A percentile compares a stretch with the other conserved stretches of the same genome.
Conservation (phyloP, 768 basidiomycete species). For the Boletellus sp. region DNA sequence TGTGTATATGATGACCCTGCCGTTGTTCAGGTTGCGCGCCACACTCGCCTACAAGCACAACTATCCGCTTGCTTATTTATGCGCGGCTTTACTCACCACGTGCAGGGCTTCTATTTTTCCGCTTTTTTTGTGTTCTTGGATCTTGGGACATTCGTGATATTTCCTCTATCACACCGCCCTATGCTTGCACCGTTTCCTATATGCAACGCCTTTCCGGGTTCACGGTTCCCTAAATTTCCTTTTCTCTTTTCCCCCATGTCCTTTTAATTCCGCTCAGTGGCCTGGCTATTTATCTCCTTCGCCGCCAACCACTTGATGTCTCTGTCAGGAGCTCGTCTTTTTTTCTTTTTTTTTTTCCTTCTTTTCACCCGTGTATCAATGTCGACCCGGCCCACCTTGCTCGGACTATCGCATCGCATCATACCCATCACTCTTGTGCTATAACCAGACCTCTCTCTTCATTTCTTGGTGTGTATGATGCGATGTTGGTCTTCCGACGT, state of each 20-base stretch:
- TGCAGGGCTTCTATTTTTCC: constrained; percentile 28
- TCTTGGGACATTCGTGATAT: constrained; percentile 35
- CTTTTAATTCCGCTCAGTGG: constrained; percentile 26
- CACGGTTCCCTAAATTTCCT: constrained; percentile 21
- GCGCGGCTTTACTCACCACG: constrained; percentile 21
- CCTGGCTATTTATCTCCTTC: constrained; percentile 18
- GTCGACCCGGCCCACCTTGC: constrained; percentile 25
- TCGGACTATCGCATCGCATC: constrained; percentile 34
- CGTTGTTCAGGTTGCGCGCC: constrained; percentile 25
- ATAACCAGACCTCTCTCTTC: constrained; percentile 10
- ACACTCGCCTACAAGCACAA: constrained; percentile 16
- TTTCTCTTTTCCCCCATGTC: constrained; percentile 17
- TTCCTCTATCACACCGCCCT: constrained; percentile 12
- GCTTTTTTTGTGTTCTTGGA: constrained; percentile 39
- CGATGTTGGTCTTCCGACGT: constrained; percentile 32
- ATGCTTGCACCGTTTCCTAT: constrained; percentile 15
- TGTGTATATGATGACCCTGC: constrained; percentile 30
- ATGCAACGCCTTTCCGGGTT: constrained; percentile 24
- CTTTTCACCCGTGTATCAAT: constrained; percentile 29
- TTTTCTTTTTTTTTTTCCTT: neutral
- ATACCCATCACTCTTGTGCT: constrained; percentile 26
- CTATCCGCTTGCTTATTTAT: constrained; percentile 34
- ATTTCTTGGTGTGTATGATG: constrained; percentile 30
- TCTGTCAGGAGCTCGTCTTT: neutral
- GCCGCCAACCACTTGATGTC: constrained; percentile 4